Percentiles rank a stretch among this genome's conserved stretches.
Conservation (phyloP, 352 stramenopile species). For the Globisporangium heterothallicum region DNA sequence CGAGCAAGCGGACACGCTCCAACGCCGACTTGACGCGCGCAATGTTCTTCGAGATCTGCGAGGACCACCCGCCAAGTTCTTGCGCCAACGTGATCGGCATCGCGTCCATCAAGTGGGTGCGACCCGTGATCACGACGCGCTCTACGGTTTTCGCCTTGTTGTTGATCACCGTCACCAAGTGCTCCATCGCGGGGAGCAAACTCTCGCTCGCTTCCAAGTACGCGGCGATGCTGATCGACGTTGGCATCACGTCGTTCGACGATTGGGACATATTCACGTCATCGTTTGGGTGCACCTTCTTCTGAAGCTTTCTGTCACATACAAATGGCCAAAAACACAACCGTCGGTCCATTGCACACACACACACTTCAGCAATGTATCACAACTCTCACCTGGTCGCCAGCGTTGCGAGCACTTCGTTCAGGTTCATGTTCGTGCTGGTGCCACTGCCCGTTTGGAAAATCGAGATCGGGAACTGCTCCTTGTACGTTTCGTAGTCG, state of each 20-base stretch:
- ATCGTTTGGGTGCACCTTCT: slow-evolving; percentile 79
- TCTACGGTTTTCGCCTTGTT: slow-evolving; percentile 31
- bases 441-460: slow-evolving; percentile 93
- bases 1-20: slow-evolving; percentile 39
- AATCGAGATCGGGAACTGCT: slow-evolving; percentile 52
- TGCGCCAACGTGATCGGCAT: slow-evolving; percentile 51
- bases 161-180: slow-evolving; percentile 30
- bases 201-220: slow-evolving; percentile 44
- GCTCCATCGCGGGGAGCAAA: slow-evolving; percentile 57
- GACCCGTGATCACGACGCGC: slow-evolving; percentile 49
- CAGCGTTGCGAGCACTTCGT: slow-evolving; percentile 94
- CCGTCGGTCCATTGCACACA: background rate
- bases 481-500: slow-evolving; percentile 25
- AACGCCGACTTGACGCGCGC: slow-evolving; percentile 37
- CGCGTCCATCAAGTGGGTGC: slow-evolving; percentile 76
- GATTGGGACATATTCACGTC: slow-evolving; percentile 73
- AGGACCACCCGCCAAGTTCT: slow-evolving; percentile 42
- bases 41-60: slow-evolving; percentile 54
- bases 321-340: slow-evolving; percentile 37
- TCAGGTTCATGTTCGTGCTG: slow-evolving; percentile 99
- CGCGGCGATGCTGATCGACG: slow-evolving; percentile 42
- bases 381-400: slow-evolving; percentile 25
- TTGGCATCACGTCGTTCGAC: slow-evolving; percentile 63
- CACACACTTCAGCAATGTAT: background rate
- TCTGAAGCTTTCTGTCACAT: slow-evolving; percentile 60